Base-by-base conservation (phyloP, 208 protist species). In the Acanthamoeba healyi region DNA sequence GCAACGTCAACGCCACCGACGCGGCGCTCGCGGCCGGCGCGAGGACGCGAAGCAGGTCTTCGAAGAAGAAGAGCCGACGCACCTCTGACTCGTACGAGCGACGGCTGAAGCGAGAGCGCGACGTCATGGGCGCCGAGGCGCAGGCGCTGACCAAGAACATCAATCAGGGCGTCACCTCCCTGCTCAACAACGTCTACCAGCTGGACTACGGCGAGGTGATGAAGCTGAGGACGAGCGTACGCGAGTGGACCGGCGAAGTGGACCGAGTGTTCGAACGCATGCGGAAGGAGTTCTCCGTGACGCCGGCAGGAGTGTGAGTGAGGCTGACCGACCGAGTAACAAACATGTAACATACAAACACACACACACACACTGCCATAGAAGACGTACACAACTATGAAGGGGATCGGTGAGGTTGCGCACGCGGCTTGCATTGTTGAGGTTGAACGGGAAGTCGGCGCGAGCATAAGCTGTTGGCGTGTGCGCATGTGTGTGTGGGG, bases 171-270 rank as follows among this genome's bases (percentile, higher is more conserved):
- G 44, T 86, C 15, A 38, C 12, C 26, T 86, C 77, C 24, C 44
- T 86, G 24, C 38, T 86, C 29, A 26, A 14, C 44, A 86, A 86
- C 77, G 44, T 86, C 17, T 36, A 61, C 44, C 44, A 86, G n/a
- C 77, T 86, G n/a, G 77, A 86, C 26, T 86, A 86, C 77, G 24
- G 44, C 22, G 77, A 86, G 29, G 77, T 86, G 42, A 86, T 86
- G 77, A 86, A 86, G 77, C 44, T 86, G 77, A n/a, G 77, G 15
- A 86, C 40, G n/a, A 86, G 44, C 44, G 77, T 86, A 86, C 77
- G 77, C 44, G 77, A 86, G 29, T 86, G 77, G 77, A 86, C 77
- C 42, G 44, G 77, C 77, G 44, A 86, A 36, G 77, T 86, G 42
- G 77, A 86, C 2, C 77, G 77, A 7, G 77, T 86, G 0, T 9